Evolutionary conservation across 1,284 basidiomycete genomes (phyloP).

Genomic region (Fomitopsis pinicola): DNA sequence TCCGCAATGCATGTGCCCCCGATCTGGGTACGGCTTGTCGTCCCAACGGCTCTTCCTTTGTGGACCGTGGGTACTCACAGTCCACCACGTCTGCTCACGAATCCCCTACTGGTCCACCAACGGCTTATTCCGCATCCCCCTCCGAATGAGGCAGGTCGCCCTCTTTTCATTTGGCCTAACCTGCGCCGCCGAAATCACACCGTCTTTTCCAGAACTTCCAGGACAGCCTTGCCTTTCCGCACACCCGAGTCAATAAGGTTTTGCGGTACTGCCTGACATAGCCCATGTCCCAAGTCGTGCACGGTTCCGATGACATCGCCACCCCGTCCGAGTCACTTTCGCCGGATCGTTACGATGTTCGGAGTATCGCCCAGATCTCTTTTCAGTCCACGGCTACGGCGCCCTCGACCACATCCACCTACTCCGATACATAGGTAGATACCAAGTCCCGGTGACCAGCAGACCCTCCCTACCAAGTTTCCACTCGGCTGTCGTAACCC

Average conservation of each 20-base stretch:
- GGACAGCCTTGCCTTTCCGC: neutral
- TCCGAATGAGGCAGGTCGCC: neutral
- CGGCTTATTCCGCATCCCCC: neutral
- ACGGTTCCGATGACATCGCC: conserved; percentile 1
- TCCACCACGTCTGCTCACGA: neutral
- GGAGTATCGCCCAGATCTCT: neutral
- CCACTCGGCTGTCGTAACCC: neutral
- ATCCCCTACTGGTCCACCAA: neutral
- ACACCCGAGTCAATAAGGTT: neutral
- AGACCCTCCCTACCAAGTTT: neutral
- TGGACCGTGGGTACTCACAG: neutral
- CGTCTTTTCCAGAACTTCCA: neutral
- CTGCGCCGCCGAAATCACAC: neutral
- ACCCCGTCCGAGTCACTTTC: neutral
- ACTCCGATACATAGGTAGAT: neutral
- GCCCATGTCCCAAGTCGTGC: neutral
- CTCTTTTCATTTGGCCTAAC: neutral
- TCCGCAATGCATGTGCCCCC: neutral
- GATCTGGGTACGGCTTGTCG: neutral
- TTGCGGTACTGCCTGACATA: neutral
- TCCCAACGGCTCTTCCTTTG: neutral
- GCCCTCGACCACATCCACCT: neutral
- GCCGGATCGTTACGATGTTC: too few relatives aligned
- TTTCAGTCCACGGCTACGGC: too few relatives aligned
- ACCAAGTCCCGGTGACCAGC: neutral